phyloP scores from a whole-genome alignment of 148 eudicot genomes.

The Limonium bicolor region DNA sequence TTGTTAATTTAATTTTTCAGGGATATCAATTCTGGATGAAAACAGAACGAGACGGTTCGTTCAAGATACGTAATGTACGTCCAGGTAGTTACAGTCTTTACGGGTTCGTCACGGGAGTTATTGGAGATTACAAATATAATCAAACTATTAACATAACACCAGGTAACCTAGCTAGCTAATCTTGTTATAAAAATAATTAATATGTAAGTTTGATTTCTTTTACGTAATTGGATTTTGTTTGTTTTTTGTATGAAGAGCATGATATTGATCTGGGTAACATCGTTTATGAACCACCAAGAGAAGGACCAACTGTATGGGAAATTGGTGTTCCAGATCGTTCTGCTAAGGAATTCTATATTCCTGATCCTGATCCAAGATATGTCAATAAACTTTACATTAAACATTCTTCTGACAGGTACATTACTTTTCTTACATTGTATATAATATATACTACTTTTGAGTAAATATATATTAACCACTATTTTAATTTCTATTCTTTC shows the following conservation, averaged over 20 bases:
- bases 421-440: not conserved
- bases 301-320: constrained; percentile 94
- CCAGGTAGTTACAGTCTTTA: constrained; percentile 58
- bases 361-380: constrained; percentile 75
- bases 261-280: constrained; percentile 33
- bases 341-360: constrained; percentile 66
- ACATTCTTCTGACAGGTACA: constrained; percentile 66
- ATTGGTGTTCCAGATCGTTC: constrained; percentile 94
- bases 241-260: constrained; percentile 32
- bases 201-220: not conserved
- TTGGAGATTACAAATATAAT: constrained; percentile 57
- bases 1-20: constrained; percentile 13
- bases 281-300: constrained; percentile 66
- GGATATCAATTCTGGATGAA: constrained; percentile 83
- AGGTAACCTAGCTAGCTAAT: constrained; percentile 21
- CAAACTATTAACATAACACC: constrained; percentile 26
- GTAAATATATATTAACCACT: not conserved
- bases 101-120: constrained; percentile 67
- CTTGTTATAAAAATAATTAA: not conserved
- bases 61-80: constrained; percentile 32
- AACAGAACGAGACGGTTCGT: constrained; percentile 45
- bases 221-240: not conserved
- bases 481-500: too few species aligned
- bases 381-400: constrained; percentile 51
- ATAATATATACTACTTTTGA: not conserved